These are phyloP conservation scores for Ophiocordyceps camponoti-rufipedis DNA, from an alignment of 2,329 filamentous ascomycete genomes.

Conservation along the genomic window DNA sequence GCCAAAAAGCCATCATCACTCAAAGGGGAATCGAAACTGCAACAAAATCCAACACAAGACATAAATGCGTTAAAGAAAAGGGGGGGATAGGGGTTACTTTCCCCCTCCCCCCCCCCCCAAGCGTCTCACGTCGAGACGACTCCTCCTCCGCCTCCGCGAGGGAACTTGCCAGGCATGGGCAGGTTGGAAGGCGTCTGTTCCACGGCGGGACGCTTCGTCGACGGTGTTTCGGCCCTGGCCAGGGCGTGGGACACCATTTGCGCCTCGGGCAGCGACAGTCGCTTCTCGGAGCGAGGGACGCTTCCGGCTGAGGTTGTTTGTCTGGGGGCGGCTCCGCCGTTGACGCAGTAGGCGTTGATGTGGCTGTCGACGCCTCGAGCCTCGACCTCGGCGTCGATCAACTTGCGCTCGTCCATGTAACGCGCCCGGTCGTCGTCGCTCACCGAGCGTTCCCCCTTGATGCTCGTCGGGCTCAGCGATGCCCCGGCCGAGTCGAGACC, in stretches of 20 bases:
- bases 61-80: constrained; percentile 1
- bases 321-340: constrained; percentile 2
- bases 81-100: neutral
- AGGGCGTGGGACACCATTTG: constrained; percentile 3
- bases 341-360: constrained; percentile 4
- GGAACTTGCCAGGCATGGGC: constrained; percentile 52
- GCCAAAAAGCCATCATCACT: too few relatives aligned
- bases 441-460: neutral
- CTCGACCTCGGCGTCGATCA: neutral
- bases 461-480: too few relatives aligned
- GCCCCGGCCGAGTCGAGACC: neutral
- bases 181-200: constrained; percentile 40
- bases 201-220: constrained; percentile 8
- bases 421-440: neutral
- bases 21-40: too few relatives aligned
- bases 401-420: neutral
- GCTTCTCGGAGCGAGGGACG: constrained; percentile 7
- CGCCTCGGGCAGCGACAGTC: constrained; percentile 5
- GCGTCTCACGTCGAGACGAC: constrained; percentile 17
- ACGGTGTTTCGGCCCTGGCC: constrained; percentile 1
- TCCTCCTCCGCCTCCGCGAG: constrained; percentile 15
- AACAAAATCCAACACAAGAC: too few relatives aligned
- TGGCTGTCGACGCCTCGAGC: neutral
- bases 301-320: constrained; percentile 3
- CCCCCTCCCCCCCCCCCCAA: too few relatives aligned